Conservation (phyloP, 495 filamentous ascomycete species). For the Penicillium malachiteum region DNA sequence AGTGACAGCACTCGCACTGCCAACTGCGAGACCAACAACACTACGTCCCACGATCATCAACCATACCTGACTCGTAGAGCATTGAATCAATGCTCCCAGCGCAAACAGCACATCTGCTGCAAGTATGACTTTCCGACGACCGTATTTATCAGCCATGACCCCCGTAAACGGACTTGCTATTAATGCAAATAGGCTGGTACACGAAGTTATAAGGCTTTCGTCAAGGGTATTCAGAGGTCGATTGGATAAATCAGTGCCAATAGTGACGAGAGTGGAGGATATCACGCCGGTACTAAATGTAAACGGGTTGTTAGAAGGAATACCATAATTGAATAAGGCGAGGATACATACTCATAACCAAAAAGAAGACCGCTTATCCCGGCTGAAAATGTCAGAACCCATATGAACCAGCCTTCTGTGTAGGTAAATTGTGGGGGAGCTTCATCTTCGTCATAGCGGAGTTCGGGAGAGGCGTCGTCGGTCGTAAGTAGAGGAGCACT, state of each 20-base stretch:
- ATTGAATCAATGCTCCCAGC: constrained; percentile 71
- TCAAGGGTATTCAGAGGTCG: constrained; percentile 68
- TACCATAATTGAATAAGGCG: not conserved
- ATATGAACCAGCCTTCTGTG: constrained; percentile 54
- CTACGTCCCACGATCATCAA: constrained; percentile 77
- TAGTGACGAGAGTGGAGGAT: constrained; percentile 79
- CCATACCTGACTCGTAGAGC: constrained; percentile 57
- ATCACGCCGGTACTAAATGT: constrained; percentile 75
- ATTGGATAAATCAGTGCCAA: constrained; percentile 70
- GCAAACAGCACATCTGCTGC: constrained; percentile 77
- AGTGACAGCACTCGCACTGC: constrained; percentile 76
- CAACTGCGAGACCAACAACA: constrained; percentile 80
- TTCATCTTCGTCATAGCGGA: constrained; percentile 13
- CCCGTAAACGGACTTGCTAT: constrained; percentile 75
- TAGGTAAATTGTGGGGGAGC: constrained; percentile 8
- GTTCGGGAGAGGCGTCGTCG: constrained; percentile 9
- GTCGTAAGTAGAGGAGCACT: constrained; percentile 34
- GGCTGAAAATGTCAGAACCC: constrained; percentile 75
- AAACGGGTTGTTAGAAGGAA: constrained; percentile 7
- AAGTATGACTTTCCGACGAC: constrained; percentile 75
- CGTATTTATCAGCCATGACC: constrained; percentile 68
- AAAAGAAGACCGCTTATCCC: constrained; percentile 86
- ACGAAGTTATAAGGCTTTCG: constrained; percentile 81
- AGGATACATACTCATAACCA: constrained; percentile 65
- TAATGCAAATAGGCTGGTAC: constrained; percentile 77